These are phyloP conservation scores for Aspergillus ostianus DNA, from an alignment of 495 filamentous ascomycete genomes.

Conservation along the genomic window DNA sequence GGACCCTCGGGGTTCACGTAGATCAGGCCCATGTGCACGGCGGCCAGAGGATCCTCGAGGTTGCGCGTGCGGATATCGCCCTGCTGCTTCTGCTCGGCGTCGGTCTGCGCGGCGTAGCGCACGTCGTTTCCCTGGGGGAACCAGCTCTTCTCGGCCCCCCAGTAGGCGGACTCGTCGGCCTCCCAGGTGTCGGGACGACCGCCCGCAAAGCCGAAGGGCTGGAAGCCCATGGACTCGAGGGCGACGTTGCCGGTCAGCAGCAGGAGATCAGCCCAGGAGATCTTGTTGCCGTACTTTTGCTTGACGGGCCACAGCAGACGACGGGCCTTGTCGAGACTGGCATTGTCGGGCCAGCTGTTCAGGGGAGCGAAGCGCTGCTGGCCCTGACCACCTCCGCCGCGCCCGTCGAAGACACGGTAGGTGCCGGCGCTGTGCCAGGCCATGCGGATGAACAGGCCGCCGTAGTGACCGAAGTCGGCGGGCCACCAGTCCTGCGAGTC, in stretches of 20 bases:
- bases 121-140: constrained; percentile 58
- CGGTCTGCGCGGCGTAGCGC: constrained; percentile 45
- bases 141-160: constrained; percentile 71
- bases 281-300: constrained; percentile 78
- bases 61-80: constrained; percentile 57
- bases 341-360: constrained; percentile 80
- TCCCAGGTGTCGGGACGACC: constrained; percentile 68
- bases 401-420: constrained; percentile 69
- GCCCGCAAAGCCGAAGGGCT: constrained; percentile 69
- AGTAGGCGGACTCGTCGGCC: constrained; percentile 71
- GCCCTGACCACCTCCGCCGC: constrained; percentile 67
- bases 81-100: constrained; percentile 37
- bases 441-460: constrained; percentile 73
- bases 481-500: constrained; percentile 77
- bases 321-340: constrained; percentile 72
- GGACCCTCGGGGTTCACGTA: constrained; percentile 77
- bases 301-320: constrained; percentile 77
- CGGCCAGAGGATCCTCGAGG: constrained; percentile 61
- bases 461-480: constrained; percentile 75
- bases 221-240: constrained; percentile 71
- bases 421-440: constrained; percentile 76
- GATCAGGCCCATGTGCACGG: constrained; percentile 71
- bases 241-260: constrained; percentile 71
- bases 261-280: constrained; percentile 71
- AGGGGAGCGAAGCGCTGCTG: constrained; percentile 75